Evolutionary conservation across 495 filamentous ascomycete species (phyloP), one percentile per base, ranked within the genome.

Genomic region (Hypoxylon crocopeplum): DNA sequence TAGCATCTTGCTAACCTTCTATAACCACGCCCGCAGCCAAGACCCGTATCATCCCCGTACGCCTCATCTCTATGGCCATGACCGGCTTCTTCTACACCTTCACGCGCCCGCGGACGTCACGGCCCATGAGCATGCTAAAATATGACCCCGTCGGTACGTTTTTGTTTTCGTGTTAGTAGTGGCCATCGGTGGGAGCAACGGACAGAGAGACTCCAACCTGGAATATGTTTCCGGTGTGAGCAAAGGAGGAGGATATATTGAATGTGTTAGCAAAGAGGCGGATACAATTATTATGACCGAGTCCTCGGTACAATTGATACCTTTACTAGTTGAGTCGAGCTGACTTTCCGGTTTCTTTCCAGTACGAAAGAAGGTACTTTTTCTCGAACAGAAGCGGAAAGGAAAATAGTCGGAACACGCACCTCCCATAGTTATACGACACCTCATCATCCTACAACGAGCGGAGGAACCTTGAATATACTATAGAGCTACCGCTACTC

Each of bases 51-150:
- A 85, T 98, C 68, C 81, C 87, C 67, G 94, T 98, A 69, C 92
- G 95, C 69, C 88, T 99, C 48, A 81, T 99, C 73, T 96, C 92
- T 48, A 99, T 98, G 95, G 95, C 95, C 57, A 86, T 96, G 86
- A 99, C 95, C 11, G 95, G 95, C 66, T 99, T 89, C 81, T 99
- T 91, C 80, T 90, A 90, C 72, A 95, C 90, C 48, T 82, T 92
- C 71, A 81, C 89, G 48, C 89, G 95, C 24, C 92, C 93, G 12
- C 87, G 95, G 44, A 78, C 81, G 19, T 81, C 93, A 52, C 79
- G 86, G 32, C 94, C 95, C 30, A 82, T 98, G 74, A 93, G 89
- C 77, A 96, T 98, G 92, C 81, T 98, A 61, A 99, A 99, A 78
- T 98, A 99, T 73, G 95, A 99, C 76, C 95, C 95, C 53, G 90